A percentile compares a stretch with the other conserved stretches of the same genome.
phyloP scores from a whole-genome alignment of 352 stramenopile species.

The Phytophthora tentaculata region DNA sequence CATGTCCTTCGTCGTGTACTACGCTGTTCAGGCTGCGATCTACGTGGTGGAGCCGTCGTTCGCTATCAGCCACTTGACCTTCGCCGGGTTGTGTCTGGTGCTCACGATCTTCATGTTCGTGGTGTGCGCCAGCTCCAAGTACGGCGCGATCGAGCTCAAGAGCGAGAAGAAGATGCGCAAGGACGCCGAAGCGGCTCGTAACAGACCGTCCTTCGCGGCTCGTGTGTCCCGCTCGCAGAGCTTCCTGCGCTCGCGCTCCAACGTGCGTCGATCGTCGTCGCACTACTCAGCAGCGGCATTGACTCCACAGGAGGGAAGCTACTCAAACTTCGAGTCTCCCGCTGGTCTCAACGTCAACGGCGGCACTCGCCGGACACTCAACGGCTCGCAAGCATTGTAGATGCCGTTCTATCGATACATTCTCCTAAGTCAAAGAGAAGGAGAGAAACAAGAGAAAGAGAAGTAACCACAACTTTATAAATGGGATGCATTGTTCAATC shows the following conservation, averaged over 20 bases:
- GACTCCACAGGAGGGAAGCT: conserved; percentile 66
- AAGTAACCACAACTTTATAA: conserved; percentile 32
- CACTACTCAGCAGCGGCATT: conserved; percentile 46
- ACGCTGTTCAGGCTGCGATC: conserved; percentile 70
- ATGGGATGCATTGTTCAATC: conserved; percentile 24
- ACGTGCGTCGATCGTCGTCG: conserved; percentile 65
- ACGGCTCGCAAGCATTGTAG: conserved; percentile 39
- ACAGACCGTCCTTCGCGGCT: conserved; percentile 54
- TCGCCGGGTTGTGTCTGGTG: conserved; percentile 68
- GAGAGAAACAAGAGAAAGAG: conserved; percentile 18
- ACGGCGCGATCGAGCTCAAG: conserved; percentile 88
- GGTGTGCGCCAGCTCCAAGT: conserved; percentile 80
- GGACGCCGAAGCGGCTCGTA: conserved; percentile 51
- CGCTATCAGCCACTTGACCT: conserved; percentile 74
- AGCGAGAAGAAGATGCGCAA: conserved; percentile 82
- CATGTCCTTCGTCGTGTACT: conserved; percentile 81
- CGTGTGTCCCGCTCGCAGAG: conserved; percentile 79
- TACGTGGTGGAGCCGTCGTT: conserved; percentile 77
- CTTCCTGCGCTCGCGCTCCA: conserved; percentile 72
- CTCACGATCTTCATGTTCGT: conserved; percentile 83
- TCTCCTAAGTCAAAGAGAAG: conserved; percentile 3
- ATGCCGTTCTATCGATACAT: conserved; percentile 8
- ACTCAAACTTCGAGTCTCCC: conserved; percentile 87
- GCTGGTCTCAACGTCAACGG: conserved; percentile 38
- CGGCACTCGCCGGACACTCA: conserved; percentile 39